Evolutionary conservation across 1,284 basidiomycete genomes (phyloP), one percentile per base, ranked within the genome.

Genomic region (Malassezia cuniculi): DNA sequence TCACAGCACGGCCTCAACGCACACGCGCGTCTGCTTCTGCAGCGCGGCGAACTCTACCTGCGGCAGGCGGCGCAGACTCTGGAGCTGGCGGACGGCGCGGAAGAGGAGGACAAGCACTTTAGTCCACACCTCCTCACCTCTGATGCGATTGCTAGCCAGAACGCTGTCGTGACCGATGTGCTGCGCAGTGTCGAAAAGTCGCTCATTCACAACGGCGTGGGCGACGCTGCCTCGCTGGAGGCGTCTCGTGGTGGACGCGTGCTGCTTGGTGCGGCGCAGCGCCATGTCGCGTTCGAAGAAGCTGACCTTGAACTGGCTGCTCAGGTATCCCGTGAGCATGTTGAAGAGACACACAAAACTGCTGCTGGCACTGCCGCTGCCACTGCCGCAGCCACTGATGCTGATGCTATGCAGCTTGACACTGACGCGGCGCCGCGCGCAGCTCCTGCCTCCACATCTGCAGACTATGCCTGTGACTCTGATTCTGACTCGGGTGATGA

Each of bases 241-340:
- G 48, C n/a, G n/a, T n/a, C n/a, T n/a, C n/a, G n/a, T n/a, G n/a
- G n/a, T n/a, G n/a, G n/a, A n/a, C n/a, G n/a, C n/a, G n/a, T n/a
- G n/a, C n/a, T n/a, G n/a, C n/a, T n/a, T n/a, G n/a, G n/a, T n/a
- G n/a, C n/a, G n/a, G 57, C 62, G 12, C 47, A 33, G 30, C 60
- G 57, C 42, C 55, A 63, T 38, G 60, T 65, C 29, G 56, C 54
- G 31, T 61, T 65, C 29, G 60, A 65, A 21, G 41, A 55, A 4
- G 52, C 47, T 8, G 47, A 53, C 26, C 28, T 64, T 17, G 42
- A 48, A 16, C 48, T 54, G 22, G 54, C 54, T 22, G 36, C 24
- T 19, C 51, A 57, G 39, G 48, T 29, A 31, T n/a, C n/a, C n/a
- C n/a, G n/a, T n/a, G n/a, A n/a, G n/a, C n/a, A n/a, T n/a, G n/a